Base-by-base conservation (phyloP, 139 green algal species). In the Chlorella sp. region DNA sequence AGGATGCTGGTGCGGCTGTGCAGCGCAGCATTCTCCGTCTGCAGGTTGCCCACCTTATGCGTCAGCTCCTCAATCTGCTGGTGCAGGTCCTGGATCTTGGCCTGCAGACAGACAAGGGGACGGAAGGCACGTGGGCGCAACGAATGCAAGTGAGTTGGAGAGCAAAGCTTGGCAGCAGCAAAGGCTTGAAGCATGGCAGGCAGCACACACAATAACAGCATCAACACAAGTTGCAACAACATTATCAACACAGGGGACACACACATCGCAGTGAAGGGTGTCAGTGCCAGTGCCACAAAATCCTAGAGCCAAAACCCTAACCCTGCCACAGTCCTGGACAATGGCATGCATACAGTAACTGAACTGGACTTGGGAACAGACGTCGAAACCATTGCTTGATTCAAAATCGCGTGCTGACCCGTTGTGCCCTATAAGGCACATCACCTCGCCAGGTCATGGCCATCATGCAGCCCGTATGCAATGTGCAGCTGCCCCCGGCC, bases 61-160 rank as follows among this genome's bases (percentile, higher is more conserved):
- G 80, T 84, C 49, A 89, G 71, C 73, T 89, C 83, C 67, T 89
- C 83, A 32, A 89, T 89, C 71, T 89, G 83, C 73, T 82, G 77
- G 71, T 89, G 83, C n/a, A 89, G 71, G 62, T 89, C 83, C 35
- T 75, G 62, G 42, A 89, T 77, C 78, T 89, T 89, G 68, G 75
- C 78, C 82, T 87, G 77, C n/a, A 69, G 59, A n/a, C 35, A 36
- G 55, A 55, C 42, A 17, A 17, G 10, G 42, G 10, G 42, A 55
- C 17, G 42, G 10, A 55, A 55, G 42, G 42, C 17, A 55, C 10
- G 42, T 10, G 42, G 10, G 42, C 42, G 42, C 42, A 55, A 17
- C 10, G 42, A 55, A 55, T 10, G 42, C 42, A 55, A 55, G 42
- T 24, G 42, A 55, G 10, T 17, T 24, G 42, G 42, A 10, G 17